Evolutionary conservation across 495 filamentous ascomycete species (phyloP), one percentile per base, ranked within the genome.

Genomic region (Annulohypoxylon stygium): DNA sequence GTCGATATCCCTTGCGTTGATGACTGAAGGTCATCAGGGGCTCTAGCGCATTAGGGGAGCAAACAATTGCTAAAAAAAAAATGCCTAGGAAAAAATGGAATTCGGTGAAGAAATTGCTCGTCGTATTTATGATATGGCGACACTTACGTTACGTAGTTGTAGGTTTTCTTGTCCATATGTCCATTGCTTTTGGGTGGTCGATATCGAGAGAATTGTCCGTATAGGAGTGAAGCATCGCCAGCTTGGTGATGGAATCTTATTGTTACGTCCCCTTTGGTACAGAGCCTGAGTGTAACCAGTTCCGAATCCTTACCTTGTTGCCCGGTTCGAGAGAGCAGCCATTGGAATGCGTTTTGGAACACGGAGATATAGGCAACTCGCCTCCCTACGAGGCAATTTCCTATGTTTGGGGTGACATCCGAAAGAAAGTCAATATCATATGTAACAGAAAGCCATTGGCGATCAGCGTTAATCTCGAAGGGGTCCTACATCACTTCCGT

Each of bases 321-420:
- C 71, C 71, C 14, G 61, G 71, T 9, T 65, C 55, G 23, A 48
- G n/a, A 33, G 54, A 64, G 18, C 60, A 69, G 10, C 53, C 54
- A 12, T 10, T 75, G 39, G 64, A 72, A 65, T 68, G 68, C 48
- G 25, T 72, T 30, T 47, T 72, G 3, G 60, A 61, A 23, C 68
- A 75, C 34, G 69, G 59, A 18, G 55, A 69, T 37, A 61, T 75
- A 47, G 61, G 43, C 73, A 8, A 64, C 23, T 71, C 78, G 9
- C 70, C 70, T 55, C 61, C 74, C 12, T 78, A 76, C 48, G 74
- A 76, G 53, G 70, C 76, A 2, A 63, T 78, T 47, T 78, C 76
- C 16, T 78, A 78, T 34, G 68, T 66, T 14, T 78, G 76, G 76
- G 76, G 74, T 5, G 9, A 72, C 41, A 39, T 39, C 14, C 54